Percentiles rank a stretch among this genome's conserved stretches.
These are phyloP conservation scores for Fraxinus platypoda DNA, from an alignment of 305 asterid species.

Conservation along the genomic window DNA sequence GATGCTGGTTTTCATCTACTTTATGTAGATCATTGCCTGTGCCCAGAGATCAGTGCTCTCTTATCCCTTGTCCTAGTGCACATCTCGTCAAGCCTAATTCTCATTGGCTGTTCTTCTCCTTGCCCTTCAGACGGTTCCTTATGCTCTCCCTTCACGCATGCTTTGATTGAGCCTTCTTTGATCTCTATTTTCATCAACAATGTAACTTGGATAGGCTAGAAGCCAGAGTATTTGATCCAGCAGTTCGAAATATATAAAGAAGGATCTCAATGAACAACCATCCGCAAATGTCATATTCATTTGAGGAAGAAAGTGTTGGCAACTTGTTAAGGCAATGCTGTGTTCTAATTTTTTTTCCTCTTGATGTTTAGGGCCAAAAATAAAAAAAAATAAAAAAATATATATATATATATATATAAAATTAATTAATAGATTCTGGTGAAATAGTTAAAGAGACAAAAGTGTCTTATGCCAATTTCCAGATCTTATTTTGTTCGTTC, in stretches of 20 bases:
- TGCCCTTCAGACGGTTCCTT: neutral
- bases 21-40: neutral
- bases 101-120: neutral
- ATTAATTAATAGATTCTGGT: neutral
- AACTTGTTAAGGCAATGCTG: neutral
- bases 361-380: neutral
- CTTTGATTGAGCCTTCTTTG: neutral
- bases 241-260: neutral
- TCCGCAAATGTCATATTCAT: neutral
- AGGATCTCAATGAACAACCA: neutral
- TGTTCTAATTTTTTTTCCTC: neutral
- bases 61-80: neutral
- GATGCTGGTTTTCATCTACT: slow-evolving; percentile 1
- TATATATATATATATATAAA: neutral
- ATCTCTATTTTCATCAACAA: neutral
- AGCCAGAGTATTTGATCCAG: neutral
- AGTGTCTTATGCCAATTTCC: neutral
- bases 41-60: neutral
- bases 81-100: neutral
- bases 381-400: too few species aligned
- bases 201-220: neutral
- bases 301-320: neutral
- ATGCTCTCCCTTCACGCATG: neutral
- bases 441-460: neutral
- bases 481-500: neutral